Evolutionary conservation across 179 eudicot species (phyloP).

Genomic region (Beta lomatogona): DNA sequence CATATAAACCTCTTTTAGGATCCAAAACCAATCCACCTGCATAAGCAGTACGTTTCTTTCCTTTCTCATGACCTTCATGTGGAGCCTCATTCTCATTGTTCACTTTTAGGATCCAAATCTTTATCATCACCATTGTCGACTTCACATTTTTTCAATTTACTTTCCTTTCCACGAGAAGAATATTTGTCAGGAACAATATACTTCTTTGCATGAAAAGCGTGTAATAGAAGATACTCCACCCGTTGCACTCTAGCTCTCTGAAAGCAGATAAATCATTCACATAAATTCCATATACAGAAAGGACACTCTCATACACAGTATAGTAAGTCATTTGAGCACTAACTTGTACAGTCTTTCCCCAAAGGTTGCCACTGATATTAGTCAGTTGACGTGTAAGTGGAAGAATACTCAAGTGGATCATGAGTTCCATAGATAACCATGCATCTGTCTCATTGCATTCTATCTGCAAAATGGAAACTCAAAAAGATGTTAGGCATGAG

Average conservation of each 20-base stretch:
- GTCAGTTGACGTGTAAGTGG: conserved; percentile 97
- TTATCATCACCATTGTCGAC: conserved; percentile 43
- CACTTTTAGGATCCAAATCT: conserved; percentile 39
- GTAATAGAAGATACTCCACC: conserved; percentile 93
- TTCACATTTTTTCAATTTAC: conserved; percentile 68
- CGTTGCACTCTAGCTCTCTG: conserved; percentile 99
- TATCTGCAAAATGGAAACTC: conserved; percentile 50
- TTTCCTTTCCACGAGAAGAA: conserved; percentile 60
- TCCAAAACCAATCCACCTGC: conserved; percentile 97
- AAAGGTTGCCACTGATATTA: conserved; percentile 92
- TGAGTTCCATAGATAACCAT: conserved; percentile 95
- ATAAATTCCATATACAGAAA: not conserved
- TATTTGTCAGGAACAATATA: conserved; percentile 90
- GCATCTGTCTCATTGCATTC: conserved; percentile 96
- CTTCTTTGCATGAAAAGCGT: conserved; percentile 92
- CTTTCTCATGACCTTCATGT: conserved; percentile 51
- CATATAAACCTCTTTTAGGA: conserved; percentile 94
- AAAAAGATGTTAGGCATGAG: conserved; percentile 17
- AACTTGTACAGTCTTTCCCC: conserved; percentile 99
- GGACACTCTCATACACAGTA: conserved; percentile 11
- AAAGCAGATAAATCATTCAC: conserved; percentile 21
- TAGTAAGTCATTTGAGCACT: conserved; percentile 22
- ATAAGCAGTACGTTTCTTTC: conserved; percentile 87
- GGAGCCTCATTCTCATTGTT: conserved; percentile 50
- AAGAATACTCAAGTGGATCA: conserved; percentile 94